Percentiles rank a stretch among this genome's conserved stretches.
Conservation (phyloP, 2,329 filamentous ascomycete species). For the Microthyrium microscopicum region DNA sequence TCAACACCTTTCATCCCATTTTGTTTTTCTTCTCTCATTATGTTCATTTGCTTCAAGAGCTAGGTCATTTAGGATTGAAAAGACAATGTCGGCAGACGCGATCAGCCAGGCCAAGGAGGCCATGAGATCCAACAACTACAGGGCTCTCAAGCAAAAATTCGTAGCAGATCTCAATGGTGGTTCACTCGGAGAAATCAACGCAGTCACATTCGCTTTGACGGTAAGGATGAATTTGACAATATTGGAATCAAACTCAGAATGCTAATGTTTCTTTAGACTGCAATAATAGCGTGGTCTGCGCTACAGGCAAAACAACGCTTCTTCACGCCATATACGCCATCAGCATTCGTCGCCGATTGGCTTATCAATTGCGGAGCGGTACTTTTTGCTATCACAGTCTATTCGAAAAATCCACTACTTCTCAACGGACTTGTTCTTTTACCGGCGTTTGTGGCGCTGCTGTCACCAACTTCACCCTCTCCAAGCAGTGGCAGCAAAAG, state of each 20-base stretch:
- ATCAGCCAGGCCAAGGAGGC: background rate
- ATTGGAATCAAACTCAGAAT: slow-evolving; percentile 3
- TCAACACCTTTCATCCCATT: too few species aligned
- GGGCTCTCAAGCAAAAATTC: slow-evolving; percentile 84
- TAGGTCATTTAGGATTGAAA: too few species aligned
- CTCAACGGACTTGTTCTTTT: slow-evolving; percentile 58
- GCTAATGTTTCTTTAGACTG: slow-evolving; percentile 38
- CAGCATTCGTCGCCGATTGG: slow-evolving; percentile 64
- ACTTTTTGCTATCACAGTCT: slow-evolving; percentile 73
- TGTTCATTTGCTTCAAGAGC: too few species aligned
- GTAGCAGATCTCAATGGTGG: slow-evolving; percentile 84
- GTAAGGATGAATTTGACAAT: slow-evolving; percentile 35
- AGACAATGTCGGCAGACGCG: too few species aligned
- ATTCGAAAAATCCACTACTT: slow-evolving; percentile 56
- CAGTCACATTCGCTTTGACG: slow-evolving; percentile 68
- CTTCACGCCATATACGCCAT: slow-evolving; percentile 57
- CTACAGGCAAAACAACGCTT: slow-evolving; percentile 71
- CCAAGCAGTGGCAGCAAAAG: slow-evolving; percentile 8
- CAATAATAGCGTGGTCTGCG: slow-evolving; percentile 73
- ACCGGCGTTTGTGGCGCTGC: slow-evolving; percentile 44
- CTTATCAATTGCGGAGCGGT: slow-evolving; percentile 70
- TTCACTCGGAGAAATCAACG: slow-evolving; percentile 68
- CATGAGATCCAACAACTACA: slow-evolving; percentile 42
- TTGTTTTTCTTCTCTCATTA: too few species aligned
- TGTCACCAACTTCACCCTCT: slow-evolving; percentile 24